phyloP scores from a whole-genome alignment of 768 basidiomycete genomes.

The Symmetrospora coprosmae region DNA sequence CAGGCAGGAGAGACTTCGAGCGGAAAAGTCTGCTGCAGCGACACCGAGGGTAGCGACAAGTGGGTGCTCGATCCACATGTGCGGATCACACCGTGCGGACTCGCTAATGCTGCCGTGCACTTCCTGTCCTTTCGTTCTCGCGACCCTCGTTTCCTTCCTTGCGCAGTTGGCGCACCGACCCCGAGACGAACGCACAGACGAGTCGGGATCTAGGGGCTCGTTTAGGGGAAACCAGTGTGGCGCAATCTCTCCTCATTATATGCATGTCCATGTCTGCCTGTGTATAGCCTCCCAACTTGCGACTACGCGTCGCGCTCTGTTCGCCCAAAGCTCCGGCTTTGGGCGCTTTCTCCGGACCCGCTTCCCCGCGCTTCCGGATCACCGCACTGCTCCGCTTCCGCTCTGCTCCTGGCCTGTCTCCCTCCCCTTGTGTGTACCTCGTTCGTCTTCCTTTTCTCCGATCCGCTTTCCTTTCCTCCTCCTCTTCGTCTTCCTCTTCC shows the following conservation, averaged over 20 bases:
- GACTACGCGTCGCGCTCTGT: too few relatives aligned
- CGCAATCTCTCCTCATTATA: too few relatives aligned
- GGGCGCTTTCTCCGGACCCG: too few relatives aligned
- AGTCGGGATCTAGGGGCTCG: slow-evolving; percentile 13
- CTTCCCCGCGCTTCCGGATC: too few relatives aligned
- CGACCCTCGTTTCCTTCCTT: neutral
- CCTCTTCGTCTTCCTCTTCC: neutral
- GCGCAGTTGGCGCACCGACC: slow-evolving; percentile 14
- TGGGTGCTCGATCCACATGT: neutral
- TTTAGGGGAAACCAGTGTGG: too few relatives aligned
- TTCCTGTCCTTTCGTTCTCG: too few relatives aligned
- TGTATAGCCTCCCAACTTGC: too few relatives aligned
- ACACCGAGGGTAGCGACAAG: slow-evolving; percentile 30
- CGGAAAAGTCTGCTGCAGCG: slow-evolving; percentile 26
- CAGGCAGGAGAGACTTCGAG: slow-evolving; percentile 19
- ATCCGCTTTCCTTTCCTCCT: neutral
- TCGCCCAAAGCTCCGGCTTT: too few relatives aligned
- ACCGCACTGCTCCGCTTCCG: too few relatives aligned
- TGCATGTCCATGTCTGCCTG: too few relatives aligned
- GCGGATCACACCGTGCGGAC: neutral
- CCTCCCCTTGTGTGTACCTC: neutral
- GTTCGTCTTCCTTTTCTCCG: neutral
- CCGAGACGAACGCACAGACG: neutral
- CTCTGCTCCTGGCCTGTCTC: too few relatives aligned
- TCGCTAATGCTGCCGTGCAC: neutral